phyloP scores from a whole-genome alignment of 2,329 filamentous ascomycete genomes.

The Paecilomyces niveus region DNA sequence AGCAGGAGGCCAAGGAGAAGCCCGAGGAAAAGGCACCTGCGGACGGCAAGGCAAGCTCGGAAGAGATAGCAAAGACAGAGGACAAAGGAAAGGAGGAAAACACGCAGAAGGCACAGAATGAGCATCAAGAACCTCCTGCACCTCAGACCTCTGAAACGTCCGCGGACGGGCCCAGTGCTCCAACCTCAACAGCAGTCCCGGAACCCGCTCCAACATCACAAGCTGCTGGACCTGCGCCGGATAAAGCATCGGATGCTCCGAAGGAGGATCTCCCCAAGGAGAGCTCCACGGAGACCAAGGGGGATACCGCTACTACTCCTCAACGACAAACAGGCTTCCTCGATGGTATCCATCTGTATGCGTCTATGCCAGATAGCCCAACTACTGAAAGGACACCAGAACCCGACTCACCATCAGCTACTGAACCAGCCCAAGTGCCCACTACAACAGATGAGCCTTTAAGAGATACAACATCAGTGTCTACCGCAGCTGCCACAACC shows the following conservation, averaged over 20 bases:
- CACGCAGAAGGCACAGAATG: neutral
- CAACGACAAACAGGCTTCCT: slow-evolving; percentile 8
- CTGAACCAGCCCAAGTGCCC: neutral
- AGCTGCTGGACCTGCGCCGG: slow-evolving; percentile 5
- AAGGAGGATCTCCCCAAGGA: slow-evolving; percentile 5
- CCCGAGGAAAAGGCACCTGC: neutral
- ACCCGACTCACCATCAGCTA: neutral
- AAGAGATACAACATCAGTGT: neutral
- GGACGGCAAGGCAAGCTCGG: neutral
- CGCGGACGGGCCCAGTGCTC: neutral
- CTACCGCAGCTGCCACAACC: neutral
- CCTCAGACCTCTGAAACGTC: slow-evolving; percentile 4
- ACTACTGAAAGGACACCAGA: neutral
- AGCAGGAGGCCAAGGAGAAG: neutral
- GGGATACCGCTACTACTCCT: slow-evolving; percentile 1
- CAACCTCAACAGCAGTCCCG: slow-evolving; percentile 5
- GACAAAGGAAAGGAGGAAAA: neutral
- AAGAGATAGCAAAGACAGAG: neutral
- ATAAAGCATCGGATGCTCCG: slow-evolving; percentile 3
- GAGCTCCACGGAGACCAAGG: neutral
- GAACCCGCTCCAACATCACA: neutral
- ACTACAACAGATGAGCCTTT: neutral
- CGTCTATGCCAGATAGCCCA: slow-evolving; percentile 12
- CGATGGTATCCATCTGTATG: slow-evolving; percentile 18
- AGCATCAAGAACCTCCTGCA: slow-evolving; percentile 1